These are phyloP conservation scores for Pichia nanzhaoensis DNA, from an alignment of 805 yeast genomes.

Conservation along the genomic window DNA sequence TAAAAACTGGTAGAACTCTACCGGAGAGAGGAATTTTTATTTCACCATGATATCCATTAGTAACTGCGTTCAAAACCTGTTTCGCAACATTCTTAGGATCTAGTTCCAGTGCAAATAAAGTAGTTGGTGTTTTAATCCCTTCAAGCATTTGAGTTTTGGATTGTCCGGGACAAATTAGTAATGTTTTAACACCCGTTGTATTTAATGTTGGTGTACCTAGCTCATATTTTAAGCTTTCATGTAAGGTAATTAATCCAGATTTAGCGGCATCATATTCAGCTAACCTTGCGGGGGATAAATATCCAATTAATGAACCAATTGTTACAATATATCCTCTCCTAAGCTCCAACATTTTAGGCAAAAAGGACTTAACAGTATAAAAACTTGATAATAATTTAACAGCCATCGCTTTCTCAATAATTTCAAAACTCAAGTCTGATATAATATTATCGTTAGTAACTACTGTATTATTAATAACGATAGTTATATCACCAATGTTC, in stretches of 20 bases:
- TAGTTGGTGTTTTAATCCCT: constrained; percentile 64
- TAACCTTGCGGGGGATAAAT: constrained; percentile 74
- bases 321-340: constrained; percentile 74
- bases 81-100: constrained; percentile 62
- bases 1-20: constrained; percentile 60
- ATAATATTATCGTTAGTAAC: constrained; percentile 54
- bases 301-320: constrained; percentile 79
- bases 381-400: constrained; percentile 69
- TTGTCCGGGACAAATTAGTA: constrained; percentile 86
- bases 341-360: constrained; percentile 61
- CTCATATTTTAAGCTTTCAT: constrained; percentile 72
- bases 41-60: constrained; percentile 58
- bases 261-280: constrained; percentile 86
- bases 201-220: constrained; percentile 45
- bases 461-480: constrained; percentile 84
- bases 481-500: constrained; percentile 54
- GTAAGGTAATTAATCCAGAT: constrained; percentile 78
- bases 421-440: constrained; percentile 45
- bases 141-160: constrained; percentile 67
- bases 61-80: constrained; percentile 48
- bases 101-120: constrained; percentile 73
- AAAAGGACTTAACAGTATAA: constrained; percentile 58
- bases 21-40: constrained; percentile 74
- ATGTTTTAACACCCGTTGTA: constrained; percentile 54
- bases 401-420: constrained; percentile 54